A percentile compares a stretch with the other conserved stretches of the same genome.
These are phyloP conservation scores for Cinnamomum micranthum DNA, from an alignment of 164 flowering plant genomes.

Conservation along the genomic window DNA sequence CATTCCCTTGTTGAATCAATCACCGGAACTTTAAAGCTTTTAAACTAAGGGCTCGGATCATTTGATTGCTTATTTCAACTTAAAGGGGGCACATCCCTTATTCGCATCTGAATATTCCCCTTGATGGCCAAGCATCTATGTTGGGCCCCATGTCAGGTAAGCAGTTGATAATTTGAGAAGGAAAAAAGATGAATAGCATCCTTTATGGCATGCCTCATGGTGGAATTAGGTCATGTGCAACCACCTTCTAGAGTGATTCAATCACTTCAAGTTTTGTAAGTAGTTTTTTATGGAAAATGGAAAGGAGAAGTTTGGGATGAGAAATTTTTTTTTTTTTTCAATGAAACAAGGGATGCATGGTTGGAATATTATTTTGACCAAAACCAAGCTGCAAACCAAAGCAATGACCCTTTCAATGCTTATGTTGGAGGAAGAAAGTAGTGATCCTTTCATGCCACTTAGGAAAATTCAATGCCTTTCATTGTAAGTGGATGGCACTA, in stretches of 20 bases:
- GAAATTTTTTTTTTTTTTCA: no score
- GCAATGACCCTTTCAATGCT: neutral
- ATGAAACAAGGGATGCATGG: neutral
- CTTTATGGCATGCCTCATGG: no score
- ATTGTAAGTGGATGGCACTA: neutral
- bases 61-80: no score
- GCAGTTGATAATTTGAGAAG: neutral
- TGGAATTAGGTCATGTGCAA: neutral
- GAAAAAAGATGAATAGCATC: neutral
- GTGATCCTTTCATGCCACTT: neutral
- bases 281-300: no score
- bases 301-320: neutral
- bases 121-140: no score
- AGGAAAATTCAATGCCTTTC: neutral
- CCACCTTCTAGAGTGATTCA: neutral
- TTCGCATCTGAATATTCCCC: no score
- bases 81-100: no score
- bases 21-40: neutral
- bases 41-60: no score
- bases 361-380: constrained; percentile 1
- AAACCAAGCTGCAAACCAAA: neutral
- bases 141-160: neutral
- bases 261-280: neutral
- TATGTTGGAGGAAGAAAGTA: neutral
- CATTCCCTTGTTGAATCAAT: neutral